Base-by-base conservation (phyloP, 352 stramenopile species). In the Albugo candida region DNA sequence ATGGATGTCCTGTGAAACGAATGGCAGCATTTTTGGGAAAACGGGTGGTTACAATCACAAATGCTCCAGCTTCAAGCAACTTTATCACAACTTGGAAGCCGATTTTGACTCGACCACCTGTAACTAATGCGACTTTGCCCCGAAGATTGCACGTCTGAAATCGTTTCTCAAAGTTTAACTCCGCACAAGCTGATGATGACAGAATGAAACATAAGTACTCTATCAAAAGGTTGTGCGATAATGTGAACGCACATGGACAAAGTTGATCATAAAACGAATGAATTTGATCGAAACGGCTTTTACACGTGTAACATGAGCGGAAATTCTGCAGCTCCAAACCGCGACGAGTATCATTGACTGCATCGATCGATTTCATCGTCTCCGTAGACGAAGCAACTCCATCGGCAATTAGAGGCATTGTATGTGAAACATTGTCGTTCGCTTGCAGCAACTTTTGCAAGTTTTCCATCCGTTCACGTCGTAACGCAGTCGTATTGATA, bases 241-340 rank as follows among this genome's bases (percentile, higher is more conserved):
- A 16, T 16, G 17, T 4, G 16, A 13, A 37, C 51, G 24, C 41
- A 57, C 70, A 59, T 20, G 91, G 91, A 51, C 93, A 98, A 8
- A 98, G 60, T 63, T 97, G 88, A 59, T 97, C 92, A 58, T 92
- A 93, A 59, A 97, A 98, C 60, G 97, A 95, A 51, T 95, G 73
- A 52, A 96, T 93, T 48, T 96, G 79, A 41, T 94, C 78, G 49
- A 95, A 98, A 35, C 91, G 81, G 11, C 69, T 64, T 59, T 97
- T 97, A 65, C 93, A 98, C 37, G 82, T 81, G 67, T 98, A 98
- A 65, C 93, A 98, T 21, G 93, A 97, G 5, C 92, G 81, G 55
- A 88, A 88, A 35, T 70, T 67, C 0, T 84, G 62, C 47, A 88
- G 53, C 13, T 56, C 64, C 40, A 67, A 83, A 2, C 67, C 70